These are phyloP conservation scores for Metarhizium humberi DNA, from an alignment of 2,329 filamentous ascomycete species.

Conservation along the genomic window DNA sequence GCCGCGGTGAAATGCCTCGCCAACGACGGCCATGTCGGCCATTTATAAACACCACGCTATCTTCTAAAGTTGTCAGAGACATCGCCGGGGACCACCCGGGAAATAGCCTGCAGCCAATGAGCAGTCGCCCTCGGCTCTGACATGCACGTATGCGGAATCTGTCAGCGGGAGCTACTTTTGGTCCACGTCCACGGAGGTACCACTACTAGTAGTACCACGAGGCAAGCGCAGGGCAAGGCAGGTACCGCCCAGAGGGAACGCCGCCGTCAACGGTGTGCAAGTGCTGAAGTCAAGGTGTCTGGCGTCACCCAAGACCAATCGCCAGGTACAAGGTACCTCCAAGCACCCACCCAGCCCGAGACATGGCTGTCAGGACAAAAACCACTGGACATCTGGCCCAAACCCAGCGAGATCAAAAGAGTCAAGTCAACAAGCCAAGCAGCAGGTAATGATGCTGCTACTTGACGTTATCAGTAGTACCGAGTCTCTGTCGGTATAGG, in stretches of 20 bases:
- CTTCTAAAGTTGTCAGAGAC: neutral
- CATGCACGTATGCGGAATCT: constrained; percentile 4
- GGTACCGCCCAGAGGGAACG: neutral
- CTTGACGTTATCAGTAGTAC: too few species aligned
- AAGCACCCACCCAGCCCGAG: too few species aligned
- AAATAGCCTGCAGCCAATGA: constrained; percentile 1
- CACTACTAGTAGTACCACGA: neutral
- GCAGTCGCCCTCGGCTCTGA: neutral
- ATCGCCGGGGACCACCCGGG: neutral
- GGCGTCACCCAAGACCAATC: too few species aligned
- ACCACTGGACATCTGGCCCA: too few species aligned
- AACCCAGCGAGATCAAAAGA: too few species aligned
- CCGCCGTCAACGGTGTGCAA: too few species aligned
- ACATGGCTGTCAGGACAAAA: too few species aligned
- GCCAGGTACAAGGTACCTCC: too few species aligned
- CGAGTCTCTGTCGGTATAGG: too few species aligned
- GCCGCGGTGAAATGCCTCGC: neutral
- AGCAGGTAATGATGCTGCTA: too few species aligned
- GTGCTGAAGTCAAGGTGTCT: too few species aligned
- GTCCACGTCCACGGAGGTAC: neutral
- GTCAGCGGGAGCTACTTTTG: neutral
- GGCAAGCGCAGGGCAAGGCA: neutral
- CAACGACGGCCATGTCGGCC: neutral
- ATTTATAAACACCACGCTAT: neutral
- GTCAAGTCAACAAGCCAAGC: too few species aligned